These are phyloP conservation scores for Mrakia frigida DNA, from an alignment of 768 basidiomycete genomes.

Conservation along the genomic window DNA sequence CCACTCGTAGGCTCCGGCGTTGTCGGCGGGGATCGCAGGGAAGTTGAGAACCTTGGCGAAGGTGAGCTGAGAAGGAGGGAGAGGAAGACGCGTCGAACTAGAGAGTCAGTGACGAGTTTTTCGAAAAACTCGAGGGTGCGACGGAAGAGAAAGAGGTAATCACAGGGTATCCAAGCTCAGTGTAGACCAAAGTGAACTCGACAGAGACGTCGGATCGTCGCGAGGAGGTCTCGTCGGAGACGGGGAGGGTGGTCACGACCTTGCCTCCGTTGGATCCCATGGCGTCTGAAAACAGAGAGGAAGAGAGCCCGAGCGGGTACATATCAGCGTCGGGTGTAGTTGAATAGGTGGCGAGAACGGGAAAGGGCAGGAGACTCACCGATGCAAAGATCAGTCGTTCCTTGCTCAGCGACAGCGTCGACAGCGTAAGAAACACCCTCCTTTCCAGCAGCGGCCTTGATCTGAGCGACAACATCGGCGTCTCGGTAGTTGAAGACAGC, in stretches of 20 bases:
- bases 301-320: neutral
- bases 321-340: too few species aligned
- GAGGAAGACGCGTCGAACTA: neutral
- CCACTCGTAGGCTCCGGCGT: neutral
- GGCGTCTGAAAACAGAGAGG: constrained; percentile 2
- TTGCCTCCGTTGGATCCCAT: constrained; percentile 6
- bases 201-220: neutral
- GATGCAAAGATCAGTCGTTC: constrained; percentile 1
- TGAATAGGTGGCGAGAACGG: neutral
- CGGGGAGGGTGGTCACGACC: constrained; percentile 12
- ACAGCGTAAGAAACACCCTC: neutral
- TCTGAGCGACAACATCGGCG: constrained; percentile 16
- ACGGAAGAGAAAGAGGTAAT: neutral
- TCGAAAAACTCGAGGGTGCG: neutral
- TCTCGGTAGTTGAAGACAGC: constrained; percentile 22
- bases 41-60: constrained; percentile 21
- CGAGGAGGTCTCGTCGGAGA: neutral
- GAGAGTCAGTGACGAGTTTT: neutral
- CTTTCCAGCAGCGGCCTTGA: constrained; percentile 9
- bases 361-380: neutral
- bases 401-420: constrained; percentile 1
- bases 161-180: constrained; percentile 14
- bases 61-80: neutral
- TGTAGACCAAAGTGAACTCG: constrained; percentile 19
- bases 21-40: constrained; percentile 20